Evolutionary conservation across 148 eudicot species (phyloP).

Genomic region (Pharnaceum exiguum): DNA sequence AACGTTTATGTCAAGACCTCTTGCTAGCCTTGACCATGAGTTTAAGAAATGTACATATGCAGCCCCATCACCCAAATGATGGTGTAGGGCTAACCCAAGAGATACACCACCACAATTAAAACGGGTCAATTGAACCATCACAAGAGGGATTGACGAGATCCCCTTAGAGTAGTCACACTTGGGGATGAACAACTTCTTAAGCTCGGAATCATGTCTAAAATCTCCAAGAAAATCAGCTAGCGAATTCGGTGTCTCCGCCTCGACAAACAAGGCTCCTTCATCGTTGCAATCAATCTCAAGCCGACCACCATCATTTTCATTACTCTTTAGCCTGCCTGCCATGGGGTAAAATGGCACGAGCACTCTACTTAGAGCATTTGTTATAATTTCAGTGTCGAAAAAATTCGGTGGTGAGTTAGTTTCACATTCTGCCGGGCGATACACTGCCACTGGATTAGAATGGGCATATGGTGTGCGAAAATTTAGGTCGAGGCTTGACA

Average conservation of each 20-base stretch:
- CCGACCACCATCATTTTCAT: too few relatives aligned
- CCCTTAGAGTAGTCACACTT: slow-evolving; percentile 30
- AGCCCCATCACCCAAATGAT: slow-evolving; percentile 26
- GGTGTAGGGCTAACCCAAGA: slow-evolving; percentile 19
- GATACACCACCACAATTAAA: slow-evolving; percentile 29
- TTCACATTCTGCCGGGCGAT: too few relatives aligned
- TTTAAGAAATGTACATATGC: slow-evolving; percentile 12
- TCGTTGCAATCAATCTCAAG: too few relatives aligned
- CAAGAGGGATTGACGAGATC: slow-evolving; percentile 27
- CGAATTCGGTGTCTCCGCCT: slow-evolving; percentile 19
- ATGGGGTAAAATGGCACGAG: too few relatives aligned
- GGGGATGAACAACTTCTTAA: slow-evolving; percentile 30
- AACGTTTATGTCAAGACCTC: slow-evolving; percentile 21
- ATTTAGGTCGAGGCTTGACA: too few relatives aligned
- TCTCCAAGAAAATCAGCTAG: slow-evolving; percentile 51
- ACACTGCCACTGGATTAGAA: too few relatives aligned
- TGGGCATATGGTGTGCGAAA: too few relatives aligned
- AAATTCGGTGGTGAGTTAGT: too few relatives aligned
- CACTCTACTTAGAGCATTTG: too few relatives aligned
- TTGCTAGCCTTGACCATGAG: slow-evolving; percentile 31
- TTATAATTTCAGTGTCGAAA: too few relatives aligned
- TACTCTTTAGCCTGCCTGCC: too few relatives aligned
- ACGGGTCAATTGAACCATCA: slow-evolving; percentile 40
- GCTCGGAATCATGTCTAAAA: slow-evolving; percentile 37
- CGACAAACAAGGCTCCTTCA: slow-evolving; percentile 27